Percentiles rank a stretch among this genome's conserved stretches.
These are phyloP conservation scores for Aspergillus tamarii DNA, from an alignment of 2,329 filamentous ascomycete species.

Conservation along the genomic window DNA sequence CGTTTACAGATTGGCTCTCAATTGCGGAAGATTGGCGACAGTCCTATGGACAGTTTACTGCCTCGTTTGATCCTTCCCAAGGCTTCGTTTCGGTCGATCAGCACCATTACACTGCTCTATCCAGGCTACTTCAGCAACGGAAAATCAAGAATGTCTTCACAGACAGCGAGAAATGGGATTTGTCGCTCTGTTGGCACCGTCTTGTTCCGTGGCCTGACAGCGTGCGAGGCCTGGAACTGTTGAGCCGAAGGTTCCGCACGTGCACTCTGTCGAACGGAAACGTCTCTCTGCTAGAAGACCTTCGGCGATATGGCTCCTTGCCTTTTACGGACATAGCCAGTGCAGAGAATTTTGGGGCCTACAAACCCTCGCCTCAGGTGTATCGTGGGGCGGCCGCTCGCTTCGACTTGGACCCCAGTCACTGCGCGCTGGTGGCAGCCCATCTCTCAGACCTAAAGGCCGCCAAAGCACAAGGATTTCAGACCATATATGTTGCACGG, in stretches of 20 bases:
- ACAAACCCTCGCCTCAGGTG: constrained; percentile 71
- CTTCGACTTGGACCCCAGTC: constrained; percentile 58
- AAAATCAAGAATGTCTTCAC: constrained; percentile 62
- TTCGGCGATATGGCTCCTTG: constrained; percentile 61
- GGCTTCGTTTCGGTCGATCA: constrained; percentile 72
- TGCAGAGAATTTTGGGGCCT: constrained; percentile 71
- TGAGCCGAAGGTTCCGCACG: constrained; percentile 62
- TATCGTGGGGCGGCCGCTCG: constrained; percentile 69
- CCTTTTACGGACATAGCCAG: constrained; percentile 67
- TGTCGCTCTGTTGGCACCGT: constrained; percentile 70
- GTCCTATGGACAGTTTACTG: constrained; percentile 66
- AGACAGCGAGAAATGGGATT: constrained; percentile 63
- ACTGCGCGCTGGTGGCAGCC: constrained; percentile 78
- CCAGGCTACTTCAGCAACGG: constrained; percentile 60
- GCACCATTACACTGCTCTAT: constrained; percentile 68
- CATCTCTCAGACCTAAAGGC: constrained; percentile 71
- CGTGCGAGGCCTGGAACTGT: constrained; percentile 55
- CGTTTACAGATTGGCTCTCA: constrained; percentile 60
- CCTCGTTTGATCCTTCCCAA: constrained; percentile 37
- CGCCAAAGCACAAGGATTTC: constrained; percentile 66
- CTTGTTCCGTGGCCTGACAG: constrained; percentile 71
- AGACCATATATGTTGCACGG: constrained; percentile 75
- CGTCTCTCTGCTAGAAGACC: constrained; percentile 64
- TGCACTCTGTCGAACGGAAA: constrained; percentile 79
- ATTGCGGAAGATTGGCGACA: constrained; percentile 74